phyloP scores from a whole-genome alignment of 2,329 filamentous ascomycete species.

The Juglanconis juglandina region DNA sequence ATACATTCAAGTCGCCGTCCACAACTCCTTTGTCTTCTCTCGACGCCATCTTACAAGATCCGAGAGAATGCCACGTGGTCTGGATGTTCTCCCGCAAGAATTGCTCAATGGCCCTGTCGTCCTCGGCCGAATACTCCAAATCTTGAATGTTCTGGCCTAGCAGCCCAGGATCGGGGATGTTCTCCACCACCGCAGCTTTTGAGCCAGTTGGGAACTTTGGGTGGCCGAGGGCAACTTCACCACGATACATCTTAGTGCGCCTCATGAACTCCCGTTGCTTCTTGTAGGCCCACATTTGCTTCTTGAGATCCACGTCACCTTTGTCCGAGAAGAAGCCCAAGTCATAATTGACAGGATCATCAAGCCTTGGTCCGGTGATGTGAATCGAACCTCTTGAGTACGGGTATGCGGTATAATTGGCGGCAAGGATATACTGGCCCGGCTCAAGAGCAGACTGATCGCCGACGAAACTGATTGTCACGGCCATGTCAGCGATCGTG shows the following conservation, averaged over 20 bases:
- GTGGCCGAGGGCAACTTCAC: slow-evolving; percentile 27
- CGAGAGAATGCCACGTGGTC: slow-evolving; percentile 43
- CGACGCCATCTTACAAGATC: slow-evolving; percentile 44
- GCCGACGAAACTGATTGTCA: slow-evolving; percentile 22
- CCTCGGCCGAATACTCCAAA: slow-evolving; percentile 41
- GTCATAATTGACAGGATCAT: slow-evolving; percentile 45
- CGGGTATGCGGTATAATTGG: slow-evolving; percentile 1
- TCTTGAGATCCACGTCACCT: slow-evolving; percentile 46
- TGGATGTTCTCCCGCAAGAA: slow-evolving; percentile 35
- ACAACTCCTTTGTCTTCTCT: slow-evolving; percentile 40
- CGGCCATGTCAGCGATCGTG: background rate
- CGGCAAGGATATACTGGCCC: slow-evolving; percentile 3
- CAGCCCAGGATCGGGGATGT: slow-evolving; percentile 29
- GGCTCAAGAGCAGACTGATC: slow-evolving; percentile 31
- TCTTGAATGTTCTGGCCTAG: no score
- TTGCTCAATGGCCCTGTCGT: slow-evolving; percentile 45
- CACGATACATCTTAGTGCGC: slow-evolving; percentile 39
- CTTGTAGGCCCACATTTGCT: slow-evolving; percentile 47
- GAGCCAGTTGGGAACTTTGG: slow-evolving; percentile 29
- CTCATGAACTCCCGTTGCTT: slow-evolving; percentile 46
- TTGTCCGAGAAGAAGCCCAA: slow-evolving; percentile 49
- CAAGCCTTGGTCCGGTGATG: slow-evolving; percentile 37
- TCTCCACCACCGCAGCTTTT: slow-evolving; percentile 33
- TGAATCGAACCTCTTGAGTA: slow-evolving; percentile 31
- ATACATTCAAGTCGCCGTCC: slow-evolving; percentile 39